Base-by-base conservation (phyloP, 192 early-diverging fungal species). In the Coemansia sp. region DNA sequence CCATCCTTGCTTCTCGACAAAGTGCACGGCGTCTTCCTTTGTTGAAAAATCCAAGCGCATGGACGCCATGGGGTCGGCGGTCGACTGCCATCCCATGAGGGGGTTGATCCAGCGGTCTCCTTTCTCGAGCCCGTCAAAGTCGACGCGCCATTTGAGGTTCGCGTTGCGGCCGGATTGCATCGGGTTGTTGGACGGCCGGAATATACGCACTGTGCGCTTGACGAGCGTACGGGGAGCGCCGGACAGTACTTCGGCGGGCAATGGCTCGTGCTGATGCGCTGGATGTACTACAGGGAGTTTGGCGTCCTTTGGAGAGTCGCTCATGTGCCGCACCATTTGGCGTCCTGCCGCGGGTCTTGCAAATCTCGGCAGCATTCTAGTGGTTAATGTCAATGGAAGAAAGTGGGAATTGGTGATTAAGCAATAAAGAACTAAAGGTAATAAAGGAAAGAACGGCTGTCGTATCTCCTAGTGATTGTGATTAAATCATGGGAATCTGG, bases 1-100 rank as follows among this genome's bases (percentile, higher is more conserved):
- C 88, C 94, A 98, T 3, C 94, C 94, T 81, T 97, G 94, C 60
- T 91, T 90, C 73, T 97, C 93, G n/a, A 94, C 96, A 84, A 98
- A 98, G 39, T 84, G 72, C 59, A 96, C 85, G 27, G 96, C 94
- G 38, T 91, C 92, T 66, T 98, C 94, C 77, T 92, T 93, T 29
- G 84, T 76, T 19, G 66, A 48, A 76, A 98, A 98, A 73, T 94
- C 91, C 79, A 97, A 79, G 11, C 76, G 72, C 41, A 95, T 75
- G 12, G 90, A 90, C 73, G 94, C 86, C 76, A 92, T 84, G 38
- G 88, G 81, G 75, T 98, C 96, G 47, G 90, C 84, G 57, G 91
- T 93, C 63, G 62, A 67, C 12, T 55, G 66, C 96, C 96, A 98
- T 22, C 96, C 94, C 86, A 98, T 97, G 52, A 97, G 65, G 48